Percentiles rank a stretch among this genome's conserved stretches.
Conservation (phyloP, 1,284 basidiomycete genomes). For the Ceratobasidium sp. region DNA sequence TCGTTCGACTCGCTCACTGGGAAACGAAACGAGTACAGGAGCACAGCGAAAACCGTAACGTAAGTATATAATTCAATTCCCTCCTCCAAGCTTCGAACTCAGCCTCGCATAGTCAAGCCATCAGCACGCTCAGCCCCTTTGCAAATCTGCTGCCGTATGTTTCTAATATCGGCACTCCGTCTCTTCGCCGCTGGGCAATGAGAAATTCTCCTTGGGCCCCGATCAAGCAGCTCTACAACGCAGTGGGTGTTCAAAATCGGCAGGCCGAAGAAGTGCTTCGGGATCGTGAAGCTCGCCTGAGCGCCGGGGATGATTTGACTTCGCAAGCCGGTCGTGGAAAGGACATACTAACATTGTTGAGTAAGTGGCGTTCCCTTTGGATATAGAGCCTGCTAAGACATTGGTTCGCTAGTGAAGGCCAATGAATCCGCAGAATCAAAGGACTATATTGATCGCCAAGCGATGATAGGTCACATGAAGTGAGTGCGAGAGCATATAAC, state of each 20-base stretch:
- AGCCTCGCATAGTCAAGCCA: conserved; percentile 47
- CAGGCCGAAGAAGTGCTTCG: conserved; percentile 54
- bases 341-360: conserved; percentile 59
- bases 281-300: conserved; percentile 45
- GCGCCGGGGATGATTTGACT: conserved; percentile 42
- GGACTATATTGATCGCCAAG: conserved; percentile 52
- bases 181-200: conserved; percentile 56
- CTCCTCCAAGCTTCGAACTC: conserved; percentile 53
- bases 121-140: conserved; percentile 6
- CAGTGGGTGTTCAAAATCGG: conserved; percentile 58
- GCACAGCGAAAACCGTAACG: conserved; percentile 59
- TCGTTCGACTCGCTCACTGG: conserved; percentile 59
- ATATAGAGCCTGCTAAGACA: not conserved
- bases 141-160: conserved; percentile 7
- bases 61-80: conserved; percentile 50
- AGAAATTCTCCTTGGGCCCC: conserved; percentile 54
- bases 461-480: conserved; percentile 58
- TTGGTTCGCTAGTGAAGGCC: conserved; percentile 49
- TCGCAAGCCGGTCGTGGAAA: conserved; percentile 47
- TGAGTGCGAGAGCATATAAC: conserved; percentile 43
- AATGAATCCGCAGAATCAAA: conserved; percentile 50
- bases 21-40: conserved; percentile 56
- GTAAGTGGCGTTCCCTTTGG: conserved; percentile 49
- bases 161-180: conserved; percentile 45
- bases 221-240: conserved; percentile 55